Conservation (phyloP, 306 rosid species). For the Quercus agrifolia region DNA sequence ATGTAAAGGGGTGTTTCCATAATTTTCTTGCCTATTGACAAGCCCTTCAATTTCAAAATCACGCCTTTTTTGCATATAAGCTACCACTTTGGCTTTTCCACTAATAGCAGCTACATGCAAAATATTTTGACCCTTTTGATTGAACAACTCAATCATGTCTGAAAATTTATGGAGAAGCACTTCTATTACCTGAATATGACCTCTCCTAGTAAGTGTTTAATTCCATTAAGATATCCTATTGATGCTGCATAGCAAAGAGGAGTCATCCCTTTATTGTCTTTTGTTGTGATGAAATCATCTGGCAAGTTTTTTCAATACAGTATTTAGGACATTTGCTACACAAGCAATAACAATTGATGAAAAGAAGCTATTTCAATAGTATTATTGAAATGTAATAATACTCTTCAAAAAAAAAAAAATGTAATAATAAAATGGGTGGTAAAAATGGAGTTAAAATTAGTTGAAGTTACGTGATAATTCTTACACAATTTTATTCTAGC, state of each 20-base stretch:
- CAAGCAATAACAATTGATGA: too few species aligned
- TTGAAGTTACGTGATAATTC: too few species aligned
- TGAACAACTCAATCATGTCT: neutral
- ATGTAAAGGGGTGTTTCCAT: slow-evolving; percentile 8
- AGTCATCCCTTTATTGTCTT: neutral
- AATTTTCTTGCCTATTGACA: neutral
- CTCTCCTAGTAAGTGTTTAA: neutral
- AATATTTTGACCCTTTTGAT: neutral
- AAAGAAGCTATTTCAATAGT: too few species aligned
- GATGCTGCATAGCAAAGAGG: slow-evolving; percentile 2
- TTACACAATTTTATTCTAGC: too few species aligned
- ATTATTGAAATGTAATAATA: too few species aligned
- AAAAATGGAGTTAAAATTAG: too few species aligned
- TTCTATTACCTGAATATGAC: neutral
- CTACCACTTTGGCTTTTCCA: neutral
- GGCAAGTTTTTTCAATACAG: too few species aligned
- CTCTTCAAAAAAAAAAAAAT: too few species aligned
- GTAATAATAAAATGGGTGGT: too few species aligned
- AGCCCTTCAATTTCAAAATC: neutral
- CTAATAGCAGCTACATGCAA: neutral
- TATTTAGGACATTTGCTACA: too few species aligned
- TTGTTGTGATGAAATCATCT: neutral
- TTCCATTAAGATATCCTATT: neutral
- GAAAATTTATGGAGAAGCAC: neutral
- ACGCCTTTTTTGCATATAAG: neutral